Conservation (phyloP, 257 asterid genomes). For the Jacaranda copaia region DNA sequence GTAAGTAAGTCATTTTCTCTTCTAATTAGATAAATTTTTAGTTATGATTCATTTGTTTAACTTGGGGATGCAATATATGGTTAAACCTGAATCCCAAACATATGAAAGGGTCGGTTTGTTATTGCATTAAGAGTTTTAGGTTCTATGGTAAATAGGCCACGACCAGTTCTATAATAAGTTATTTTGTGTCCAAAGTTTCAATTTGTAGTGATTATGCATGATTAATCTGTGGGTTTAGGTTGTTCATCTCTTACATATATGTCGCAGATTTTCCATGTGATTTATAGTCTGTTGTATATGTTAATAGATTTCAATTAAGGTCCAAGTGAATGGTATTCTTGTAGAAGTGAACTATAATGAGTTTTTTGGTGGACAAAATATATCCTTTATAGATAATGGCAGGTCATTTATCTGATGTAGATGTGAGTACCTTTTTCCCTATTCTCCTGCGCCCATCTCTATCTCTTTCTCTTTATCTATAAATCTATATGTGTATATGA, state of each 20-base stretch:
- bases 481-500: no score
- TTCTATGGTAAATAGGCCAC: neutral
- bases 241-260: constrained; percentile 5
- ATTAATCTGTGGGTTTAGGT: constrained; percentile 17
- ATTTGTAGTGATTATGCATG: constrained; percentile 19
- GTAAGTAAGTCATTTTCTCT: constrained; percentile 41
- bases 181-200: constrained; percentile 20
- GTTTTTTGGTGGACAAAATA: constrained; percentile 83
- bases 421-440: constrained; percentile 64
- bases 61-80: constrained; percentile 33
- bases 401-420: constrained; percentile 98
- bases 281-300: neutral
- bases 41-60: constrained; percentile 28
- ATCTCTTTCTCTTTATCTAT: neutral
- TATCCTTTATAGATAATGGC: constrained; percentile 97
- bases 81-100: constrained; percentile 42
- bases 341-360: neutral
- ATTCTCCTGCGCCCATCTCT: neutral
- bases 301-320: neutral
- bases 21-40: constrained; percentile 14
- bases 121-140: constrained; percentile 31
- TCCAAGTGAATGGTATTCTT: neutral
- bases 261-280: neutral
- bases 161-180: neutral
- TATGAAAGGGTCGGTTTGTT: constrained; percentile 47